Conservation (phyloP, 495 filamentous ascomycete species). For the Ramalina intermedia region DNA sequence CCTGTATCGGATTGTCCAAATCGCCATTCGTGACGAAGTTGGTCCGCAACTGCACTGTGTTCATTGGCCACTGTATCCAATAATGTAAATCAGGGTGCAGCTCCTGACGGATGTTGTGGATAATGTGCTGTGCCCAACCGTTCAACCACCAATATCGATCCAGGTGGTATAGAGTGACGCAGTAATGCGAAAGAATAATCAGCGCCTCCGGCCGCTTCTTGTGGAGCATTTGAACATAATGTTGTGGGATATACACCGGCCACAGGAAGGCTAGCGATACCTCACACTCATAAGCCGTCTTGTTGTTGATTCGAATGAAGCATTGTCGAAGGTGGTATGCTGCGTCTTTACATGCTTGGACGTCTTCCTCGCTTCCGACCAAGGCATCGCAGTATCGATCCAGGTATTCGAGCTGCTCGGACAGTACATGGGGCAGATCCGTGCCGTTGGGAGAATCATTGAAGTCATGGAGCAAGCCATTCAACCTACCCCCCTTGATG, state of each 20-base stretch:
- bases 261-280: constrained; percentile 30
- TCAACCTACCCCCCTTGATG: constrained; percentile 20
- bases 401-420: constrained; percentile 28
- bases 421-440: constrained; percentile 15
- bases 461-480: constrained; percentile 23
- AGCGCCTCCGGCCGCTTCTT: constrained; percentile 39
- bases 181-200: constrained; percentile 36
- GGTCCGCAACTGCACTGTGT: constrained; percentile 1
- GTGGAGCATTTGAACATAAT: constrained; percentile 36
- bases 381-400: constrained; percentile 20
- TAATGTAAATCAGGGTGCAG: constrained; percentile 15
- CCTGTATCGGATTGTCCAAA: constrained; percentile 1
- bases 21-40: constrained; percentile 8
- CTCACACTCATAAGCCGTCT: constrained; percentile 10
- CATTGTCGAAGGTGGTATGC: constrained; percentile 20
- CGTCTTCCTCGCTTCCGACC: constrained; percentile 20
- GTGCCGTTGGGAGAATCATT: constrained; percentile 22
- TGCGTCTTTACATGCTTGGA: constrained; percentile 21
- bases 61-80: constrained; percentile 20
- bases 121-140: constrained; percentile 25
- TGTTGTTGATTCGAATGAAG: constrained; percentile 15
- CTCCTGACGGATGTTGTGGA: constrained; percentile 16
- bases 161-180: constrained; percentile 32
- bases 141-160: constrained; percentile 39
- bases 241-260: constrained; percentile 34